These are phyloP conservation scores for Stephanodiscus triporus DNA, from an alignment of 108 stramenopile species.

Conservation along the genomic window DNA sequence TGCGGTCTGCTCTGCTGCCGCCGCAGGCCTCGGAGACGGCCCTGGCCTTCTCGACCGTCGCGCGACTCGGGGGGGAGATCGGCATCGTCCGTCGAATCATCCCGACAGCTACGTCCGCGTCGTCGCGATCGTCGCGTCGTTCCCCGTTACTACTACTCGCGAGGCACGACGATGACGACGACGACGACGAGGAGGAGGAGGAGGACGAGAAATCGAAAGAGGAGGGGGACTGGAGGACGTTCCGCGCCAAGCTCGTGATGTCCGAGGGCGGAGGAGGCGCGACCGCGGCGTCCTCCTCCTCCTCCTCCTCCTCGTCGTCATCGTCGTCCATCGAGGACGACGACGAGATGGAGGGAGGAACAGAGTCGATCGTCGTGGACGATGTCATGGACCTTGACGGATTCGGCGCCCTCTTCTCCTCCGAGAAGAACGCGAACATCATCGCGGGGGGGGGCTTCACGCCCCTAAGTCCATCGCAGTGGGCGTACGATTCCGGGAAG, in stretches of 20 bases:
- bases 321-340: background rate
- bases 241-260: slow-evolving; percentile 84
- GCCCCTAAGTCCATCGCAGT: slow-evolving; percentile 63
- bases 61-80: background rate
- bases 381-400: slow-evolving; percentile 70
- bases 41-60: background rate
- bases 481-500: slow-evolving; percentile 83
- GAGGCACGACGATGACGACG: slow-evolving; percentile 25
- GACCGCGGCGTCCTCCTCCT: background rate
- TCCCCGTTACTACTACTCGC: slow-evolving; percentile 9
- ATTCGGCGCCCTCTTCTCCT: slow-evolving; percentile 68
- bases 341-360: slow-evolving; percentile 24
- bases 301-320: slow-evolving; percentile 6
- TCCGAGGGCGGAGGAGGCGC: slow-evolving; percentile 24
- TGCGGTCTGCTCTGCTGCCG: background rate
- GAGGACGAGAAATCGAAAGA: slow-evolving; percentile 38
- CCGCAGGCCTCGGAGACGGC: background rate
- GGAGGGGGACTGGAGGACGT: slow-evolving; percentile 76
- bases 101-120: background rate
- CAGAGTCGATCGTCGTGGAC: slow-evolving; percentile 5
- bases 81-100: background rate
- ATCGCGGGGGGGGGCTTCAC: slow-evolving; percentile 30
- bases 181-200: no score
- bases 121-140: background rate
- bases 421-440: background rate